Evolutionary conservation across 2,329 filamentous ascomycete species (phyloP).

Genomic region (Aurifilum marmelostoma): DNA sequence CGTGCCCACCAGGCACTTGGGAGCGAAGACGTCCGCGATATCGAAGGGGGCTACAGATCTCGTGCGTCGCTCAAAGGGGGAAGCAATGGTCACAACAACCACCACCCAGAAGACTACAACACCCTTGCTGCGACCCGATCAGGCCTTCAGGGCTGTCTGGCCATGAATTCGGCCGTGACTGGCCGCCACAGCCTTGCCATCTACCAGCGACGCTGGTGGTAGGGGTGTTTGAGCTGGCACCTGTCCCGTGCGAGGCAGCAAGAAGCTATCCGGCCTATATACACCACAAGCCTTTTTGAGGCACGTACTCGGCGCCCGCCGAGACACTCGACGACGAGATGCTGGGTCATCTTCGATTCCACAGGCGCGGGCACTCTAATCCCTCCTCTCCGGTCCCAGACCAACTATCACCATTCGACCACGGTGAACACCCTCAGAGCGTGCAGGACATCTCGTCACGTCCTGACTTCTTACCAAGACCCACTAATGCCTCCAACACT

Average conservation of each 20-base stretch:
- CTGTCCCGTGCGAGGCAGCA: background rate
- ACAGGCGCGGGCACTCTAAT: slow-evolving; percentile 59
- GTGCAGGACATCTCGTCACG: slow-evolving; percentile 44
- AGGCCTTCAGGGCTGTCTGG: slow-evolving; percentile 17
- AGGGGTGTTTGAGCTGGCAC: background rate
- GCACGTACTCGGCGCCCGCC: slow-evolving; percentile 13
- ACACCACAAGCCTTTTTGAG: background rate
- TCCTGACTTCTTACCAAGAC: slow-evolving; percentile 41
- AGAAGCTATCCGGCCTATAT: background rate
- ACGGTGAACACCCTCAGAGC: slow-evolving; percentile 45
- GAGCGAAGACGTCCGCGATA: background rate
- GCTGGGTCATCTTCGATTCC: slow-evolving; percentile 52
- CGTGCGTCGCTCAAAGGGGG: background rate
- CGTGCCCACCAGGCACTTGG: background rate
- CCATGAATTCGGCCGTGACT: slow-evolving; percentile 17
- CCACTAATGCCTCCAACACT: slow-evolving; percentile 42
- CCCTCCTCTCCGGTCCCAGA: slow-evolving; percentile 58
- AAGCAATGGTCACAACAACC: slow-evolving; percentile 25
- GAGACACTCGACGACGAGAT: slow-evolving; percentile 22
- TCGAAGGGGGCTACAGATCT: background rate
- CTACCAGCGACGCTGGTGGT: slow-evolving; percentile 13
- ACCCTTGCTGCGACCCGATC: slow-evolving; percentile 15
- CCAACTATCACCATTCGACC: slow-evolving; percentile 45
- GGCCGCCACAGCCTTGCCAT: slow-evolving; percentile 16
- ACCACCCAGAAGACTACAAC: background rate